A percentile compares a stretch with the other conserved stretches of the same genome.
phyloP scores from a whole-genome alignment of 2,329 filamentous ascomycete genomes.

The Pseudogymnoascus sp. region DNA sequence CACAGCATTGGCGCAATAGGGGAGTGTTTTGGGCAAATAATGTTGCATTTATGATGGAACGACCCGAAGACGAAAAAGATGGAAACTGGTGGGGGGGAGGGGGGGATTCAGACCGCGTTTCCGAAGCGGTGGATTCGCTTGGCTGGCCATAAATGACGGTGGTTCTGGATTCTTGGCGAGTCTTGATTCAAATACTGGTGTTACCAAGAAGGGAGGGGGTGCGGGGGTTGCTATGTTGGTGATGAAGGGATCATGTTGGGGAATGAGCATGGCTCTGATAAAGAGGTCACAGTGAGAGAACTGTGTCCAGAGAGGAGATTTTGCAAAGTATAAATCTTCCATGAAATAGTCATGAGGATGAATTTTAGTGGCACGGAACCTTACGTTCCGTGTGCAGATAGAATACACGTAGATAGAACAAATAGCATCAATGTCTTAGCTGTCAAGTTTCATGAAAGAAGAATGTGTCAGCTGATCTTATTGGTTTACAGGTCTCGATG shows the following conservation, averaged over 20 bases:
- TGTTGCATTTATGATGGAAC: conserved; percentile 8
- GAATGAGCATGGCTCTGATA: background rate
- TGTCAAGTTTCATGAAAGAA: background rate
- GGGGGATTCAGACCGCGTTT: background rate
- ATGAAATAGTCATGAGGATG: conserved; percentile 2
- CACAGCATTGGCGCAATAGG: conserved; percentile 9
- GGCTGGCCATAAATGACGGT: conserved; percentile 1
- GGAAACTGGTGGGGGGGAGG: background rate
- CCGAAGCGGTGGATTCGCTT: conserved; percentile 2
- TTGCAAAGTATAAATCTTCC: background rate
- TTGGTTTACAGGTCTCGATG: background rate
- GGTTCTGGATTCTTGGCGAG: background rate
- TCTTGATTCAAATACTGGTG: background rate
- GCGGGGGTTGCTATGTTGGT: background rate
- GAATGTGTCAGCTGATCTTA: background rate
- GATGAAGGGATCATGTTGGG: background rate
- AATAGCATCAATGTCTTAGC: conserved; percentile 8
- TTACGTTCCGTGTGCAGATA: background rate
- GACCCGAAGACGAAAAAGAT: conserved; percentile 5
- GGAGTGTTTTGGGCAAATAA: conserved; percentile 8
- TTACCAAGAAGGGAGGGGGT: background rate
- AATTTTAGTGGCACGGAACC: background rate
- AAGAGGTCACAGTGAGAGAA: conserved; percentile 1
- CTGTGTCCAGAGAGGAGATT: background rate
- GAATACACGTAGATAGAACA: conserved; percentile 10